phyloP scores from a whole-genome alignment of 2,329 filamentous ascomycete genomes.

The Dothistroma pini region DNA sequence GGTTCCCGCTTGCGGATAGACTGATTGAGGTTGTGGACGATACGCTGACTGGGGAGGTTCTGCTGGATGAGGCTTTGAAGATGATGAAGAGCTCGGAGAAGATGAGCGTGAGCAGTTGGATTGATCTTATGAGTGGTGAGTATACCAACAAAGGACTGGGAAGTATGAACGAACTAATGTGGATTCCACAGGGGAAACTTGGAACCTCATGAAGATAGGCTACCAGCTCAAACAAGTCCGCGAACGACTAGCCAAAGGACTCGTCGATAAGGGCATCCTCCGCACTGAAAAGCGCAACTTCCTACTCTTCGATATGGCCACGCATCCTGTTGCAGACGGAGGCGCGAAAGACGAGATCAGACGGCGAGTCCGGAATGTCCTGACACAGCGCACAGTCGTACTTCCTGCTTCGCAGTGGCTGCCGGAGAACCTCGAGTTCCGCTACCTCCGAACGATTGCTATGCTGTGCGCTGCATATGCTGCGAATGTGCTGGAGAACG shows the following conservation, averaged over 20 bases:
- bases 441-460: slow-evolving; percentile 83
- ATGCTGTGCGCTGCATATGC: slow-evolving; percentile 99
- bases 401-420: slow-evolving; percentile 82
- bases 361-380: slow-evolving; percentile 83
- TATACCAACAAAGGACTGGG: not conserved
- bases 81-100: slow-evolving; percentile 99
- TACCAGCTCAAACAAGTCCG: slow-evolving; percentile 99
- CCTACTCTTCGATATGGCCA: slow-evolving; percentile 99
- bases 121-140: slow-evolving; percentile 96
- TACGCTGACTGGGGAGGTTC: slow-evolving; percentile 90
- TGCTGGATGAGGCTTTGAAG: slow-evolving; percentile 96
- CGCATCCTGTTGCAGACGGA: slow-evolving; percentile 92
- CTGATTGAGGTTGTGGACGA: slow-evolving; percentile 97
- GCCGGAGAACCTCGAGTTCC: slow-evolving; percentile 90
- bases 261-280: slow-evolving; percentile 97
- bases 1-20: slow-evolving; percentile 88
- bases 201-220: slow-evolving; percentile 99
- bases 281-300: slow-evolving; percentile 99
- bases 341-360: slow-evolving; percentile 98
- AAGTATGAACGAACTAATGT: slow-evolving; percentile 7
- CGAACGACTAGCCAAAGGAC: slow-evolving; percentile 91
- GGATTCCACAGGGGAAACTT: slow-evolving; percentile 74
- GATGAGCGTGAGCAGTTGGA: slow-evolving; percentile 99
- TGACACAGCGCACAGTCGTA: slow-evolving; percentile 91
- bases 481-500: slow-evolving; percentile 96